Evolutionary conservation across 2,329 filamentous ascomycete species (phyloP), one percentile per base, ranked within the genome.

Genomic region (Tetracladium maxilliforme): DNA sequence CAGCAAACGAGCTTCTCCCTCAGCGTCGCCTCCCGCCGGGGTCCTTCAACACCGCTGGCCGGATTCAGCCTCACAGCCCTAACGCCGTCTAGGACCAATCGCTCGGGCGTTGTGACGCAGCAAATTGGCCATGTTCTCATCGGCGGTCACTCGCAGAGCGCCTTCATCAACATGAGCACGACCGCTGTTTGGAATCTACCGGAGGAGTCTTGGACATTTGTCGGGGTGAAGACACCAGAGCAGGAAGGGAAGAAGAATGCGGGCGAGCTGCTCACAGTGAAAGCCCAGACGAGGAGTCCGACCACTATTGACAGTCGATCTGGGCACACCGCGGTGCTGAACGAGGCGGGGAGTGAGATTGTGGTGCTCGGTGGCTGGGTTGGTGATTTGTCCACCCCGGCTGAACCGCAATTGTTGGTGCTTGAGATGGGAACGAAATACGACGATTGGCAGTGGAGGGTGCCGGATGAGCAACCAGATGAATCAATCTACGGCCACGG

Each of bases 121-220:
- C 71, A 86, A 43, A 72, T 77, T 33, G 74, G 75, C 38, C 87
- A 82, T 36, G 69, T 93, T 9, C 53, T 94, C 13, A 55, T 94
- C 10, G 87, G 86, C 20, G 87, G 87, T 1, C 84, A 94, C 44
- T 92, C 84, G 0, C 61, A 70, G 37, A 51, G 58, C 10, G 86
- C 84, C 0, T 94, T 93, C 44, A 75, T 94, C 52, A 92, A 94
- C 47, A 94, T 92, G 77, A 92, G 82, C 29, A 81, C 83, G 21
- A 70, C 87, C 2, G 87, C 84, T 0, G 56, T 94, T 3, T 93
- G 86, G 61, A 86, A 73, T 27, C 57, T 94, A 6, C 87, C 87
- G 0, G 78, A 92, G 40, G 73, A 84, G 42, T 75, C 68, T 26
- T 95, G 87, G 87, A 76, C 70, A 15, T 94, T 87, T 45, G 56